phyloP scores from a whole-genome alignment of 352 stramenopile genomes.

The Pythium volutum region DNA sequence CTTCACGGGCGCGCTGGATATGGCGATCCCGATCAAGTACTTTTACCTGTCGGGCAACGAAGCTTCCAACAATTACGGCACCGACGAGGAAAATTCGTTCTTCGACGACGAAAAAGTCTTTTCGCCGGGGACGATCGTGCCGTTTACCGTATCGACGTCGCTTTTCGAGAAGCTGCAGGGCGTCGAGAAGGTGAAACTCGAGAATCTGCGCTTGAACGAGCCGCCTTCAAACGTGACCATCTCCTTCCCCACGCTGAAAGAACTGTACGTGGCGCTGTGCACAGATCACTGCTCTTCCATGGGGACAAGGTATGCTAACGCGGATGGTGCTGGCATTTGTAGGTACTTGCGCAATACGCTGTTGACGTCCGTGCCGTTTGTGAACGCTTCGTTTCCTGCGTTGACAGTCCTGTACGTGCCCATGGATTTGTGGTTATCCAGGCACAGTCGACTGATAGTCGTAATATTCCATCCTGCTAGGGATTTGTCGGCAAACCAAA shows the following conservation, averaged over 20 bases:
- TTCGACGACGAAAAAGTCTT: not conserved
- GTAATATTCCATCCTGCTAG: no score
- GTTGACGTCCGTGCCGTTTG: not conserved
- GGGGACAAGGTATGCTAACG: no score
- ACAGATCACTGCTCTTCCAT: no score
- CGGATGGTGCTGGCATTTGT: no score
- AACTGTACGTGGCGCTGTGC: not conserved
- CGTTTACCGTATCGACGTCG: not conserved
- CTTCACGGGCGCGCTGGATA: not conserved
- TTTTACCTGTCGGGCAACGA: not conserved
- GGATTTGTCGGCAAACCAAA: no score
- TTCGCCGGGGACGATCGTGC: not conserved
- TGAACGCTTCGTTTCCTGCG: not conserved
- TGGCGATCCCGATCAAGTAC: not conserved
- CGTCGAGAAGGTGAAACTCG: not conserved
- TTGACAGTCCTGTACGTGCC: not conserved
- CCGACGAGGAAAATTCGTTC: no score
- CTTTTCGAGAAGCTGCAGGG: not conserved
- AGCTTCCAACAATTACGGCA: not conserved
- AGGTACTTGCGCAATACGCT: not conserved
- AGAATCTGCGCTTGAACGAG: no score
- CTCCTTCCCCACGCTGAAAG: not conserved
- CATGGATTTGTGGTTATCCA: no score
- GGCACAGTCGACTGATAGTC: no score
- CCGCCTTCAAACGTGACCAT: not conserved